Percentiles rank a stretch among this genome's conserved stretches.
These are phyloP conservation scores for Acacia melanoxylon DNA, from an alignment of 306 rosid genomes.

Conservation along the genomic window DNA sequence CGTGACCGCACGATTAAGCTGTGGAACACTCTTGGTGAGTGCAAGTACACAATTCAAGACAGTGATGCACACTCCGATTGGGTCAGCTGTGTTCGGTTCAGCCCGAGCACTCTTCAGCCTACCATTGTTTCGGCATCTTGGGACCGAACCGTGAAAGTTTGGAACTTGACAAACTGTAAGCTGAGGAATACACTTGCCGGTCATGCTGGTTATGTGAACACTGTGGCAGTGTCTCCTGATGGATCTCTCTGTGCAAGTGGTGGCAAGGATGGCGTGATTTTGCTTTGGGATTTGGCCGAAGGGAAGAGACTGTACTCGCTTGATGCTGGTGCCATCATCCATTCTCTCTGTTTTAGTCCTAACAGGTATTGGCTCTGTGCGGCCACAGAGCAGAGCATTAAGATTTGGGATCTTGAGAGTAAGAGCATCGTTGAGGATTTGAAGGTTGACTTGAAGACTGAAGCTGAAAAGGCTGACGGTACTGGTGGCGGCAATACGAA, in stretches of 20 bases:
- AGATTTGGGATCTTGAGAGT: conserved; percentile 99
- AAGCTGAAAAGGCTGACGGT: conserved; percentile 73
- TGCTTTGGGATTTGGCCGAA: conserved; percentile 96
- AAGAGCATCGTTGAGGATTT: conserved; percentile 93
- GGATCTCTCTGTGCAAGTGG: conserved; percentile 94
- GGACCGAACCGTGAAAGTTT: conserved; percentile 72
- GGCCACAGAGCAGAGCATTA: conserved; percentile 89
- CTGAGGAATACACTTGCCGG: conserved; percentile 72
- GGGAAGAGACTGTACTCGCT: conserved; percentile 86
- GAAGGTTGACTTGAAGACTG: conserved; percentile 83
- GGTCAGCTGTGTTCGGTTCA: conserved; percentile 90
- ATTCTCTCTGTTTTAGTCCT: conserved; percentile 91
- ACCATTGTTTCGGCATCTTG: conserved; percentile 82
- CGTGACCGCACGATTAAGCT: conserved; percentile 98
- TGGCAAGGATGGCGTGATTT: conserved; percentile 86
- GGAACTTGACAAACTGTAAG: conserved; percentile 90
- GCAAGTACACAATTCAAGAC: conserved; percentile 89
- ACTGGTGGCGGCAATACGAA: conserved; percentile 49
- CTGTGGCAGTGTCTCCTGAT: conserved; percentile 96
- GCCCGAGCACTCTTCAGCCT: conserved; percentile 72
- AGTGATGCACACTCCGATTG: conserved; percentile 80
- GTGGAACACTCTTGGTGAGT: conserved; percentile 97
- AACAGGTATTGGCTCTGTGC: conserved; percentile 99
- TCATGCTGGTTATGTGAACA: conserved; percentile 82
- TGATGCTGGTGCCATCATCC: conserved; percentile 80